Conservation (phyloP, 2,329 filamentous ascomycete genomes). For the Claviceps arundinis region DNA sequence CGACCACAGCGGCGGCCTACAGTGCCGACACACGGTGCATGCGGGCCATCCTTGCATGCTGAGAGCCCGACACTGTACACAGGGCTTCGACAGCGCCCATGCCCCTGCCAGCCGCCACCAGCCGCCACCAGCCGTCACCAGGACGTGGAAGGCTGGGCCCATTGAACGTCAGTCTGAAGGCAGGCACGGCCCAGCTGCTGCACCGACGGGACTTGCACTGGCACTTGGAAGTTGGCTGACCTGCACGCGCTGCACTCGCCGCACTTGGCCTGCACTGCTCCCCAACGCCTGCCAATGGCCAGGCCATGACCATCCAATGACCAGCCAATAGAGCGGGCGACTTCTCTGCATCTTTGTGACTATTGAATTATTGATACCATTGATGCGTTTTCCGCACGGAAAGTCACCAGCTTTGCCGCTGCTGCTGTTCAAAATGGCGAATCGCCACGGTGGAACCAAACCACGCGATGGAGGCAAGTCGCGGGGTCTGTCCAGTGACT, state of each 20-base stretch:
- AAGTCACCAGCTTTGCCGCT: not conserved
- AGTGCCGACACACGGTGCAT: slow-evolving; percentile 7
- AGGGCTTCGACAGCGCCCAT: not conserved
- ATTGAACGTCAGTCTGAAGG: not conserved
- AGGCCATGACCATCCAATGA: not conserved
- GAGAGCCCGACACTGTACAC: slow-evolving; percentile 4
- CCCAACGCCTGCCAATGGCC: not conserved
- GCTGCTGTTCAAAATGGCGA: not conserved
- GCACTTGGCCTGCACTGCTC: not conserved
- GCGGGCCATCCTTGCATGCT: not conserved
- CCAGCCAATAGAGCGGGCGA: not conserved
- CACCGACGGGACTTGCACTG: not conserved
- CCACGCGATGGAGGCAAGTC: not conserved
- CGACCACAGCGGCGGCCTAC: slow-evolving; percentile 2
- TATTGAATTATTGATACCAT: not conserved
- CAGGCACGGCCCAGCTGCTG: too few species aligned
- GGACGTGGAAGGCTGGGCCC: not conserved
- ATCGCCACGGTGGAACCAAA: not conserved
- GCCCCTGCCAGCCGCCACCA: slow-evolving; percentile 1
- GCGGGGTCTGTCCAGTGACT: too few species aligned
- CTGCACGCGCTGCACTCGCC: not conserved
- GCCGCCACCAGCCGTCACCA: not conserved
- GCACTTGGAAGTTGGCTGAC: not conserved
- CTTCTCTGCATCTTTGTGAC: not conserved
- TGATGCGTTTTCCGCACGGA: not conserved